A percentile compares a stretch with the other conserved stretches of the same genome.
phyloP scores from a whole-genome alignment of 1,284 basidiomycete species.

The Pyrrhoderma lamaoense region DNA sequence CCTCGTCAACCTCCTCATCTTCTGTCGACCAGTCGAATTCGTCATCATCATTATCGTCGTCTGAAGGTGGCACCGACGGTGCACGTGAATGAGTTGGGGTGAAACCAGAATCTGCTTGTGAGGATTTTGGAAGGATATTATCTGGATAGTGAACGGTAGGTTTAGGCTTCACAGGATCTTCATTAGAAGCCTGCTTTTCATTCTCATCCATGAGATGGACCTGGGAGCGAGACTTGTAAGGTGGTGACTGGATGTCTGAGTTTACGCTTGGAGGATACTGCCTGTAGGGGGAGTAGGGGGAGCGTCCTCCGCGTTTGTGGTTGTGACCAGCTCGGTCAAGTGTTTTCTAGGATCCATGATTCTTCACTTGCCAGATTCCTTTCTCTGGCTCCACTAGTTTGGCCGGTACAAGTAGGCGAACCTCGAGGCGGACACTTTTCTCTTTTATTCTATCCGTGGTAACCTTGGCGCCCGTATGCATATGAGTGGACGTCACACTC shows the following conservation, averaged over 20 bases:
- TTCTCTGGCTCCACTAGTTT: background rate
- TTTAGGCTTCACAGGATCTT: slow-evolving; percentile 19
- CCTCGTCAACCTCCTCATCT: slow-evolving; percentile 62
- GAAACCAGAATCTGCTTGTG: slow-evolving; percentile 24
- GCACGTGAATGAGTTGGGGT: slow-evolving; percentile 28
- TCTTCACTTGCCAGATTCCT: slow-evolving; percentile 3
- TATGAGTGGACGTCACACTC: too few relatives aligned
- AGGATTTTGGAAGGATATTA: slow-evolving; percentile 26
- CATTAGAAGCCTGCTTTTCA: background rate
- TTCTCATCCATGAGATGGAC: slow-evolving; percentile 2
- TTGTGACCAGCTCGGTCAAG: slow-evolving; percentile 4
- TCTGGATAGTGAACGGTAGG: slow-evolving; percentile 49
- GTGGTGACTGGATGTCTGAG: slow-evolving; percentile 11
- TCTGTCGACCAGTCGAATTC: slow-evolving; percentile 68
- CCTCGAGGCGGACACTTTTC: slow-evolving; percentile 24
- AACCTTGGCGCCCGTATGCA: too few relatives aligned
- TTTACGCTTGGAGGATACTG: slow-evolving; percentile 10
- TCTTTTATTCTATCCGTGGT: slow-evolving; percentile 8
- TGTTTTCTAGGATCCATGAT: background rate
- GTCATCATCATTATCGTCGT: slow-evolving; percentile 50
- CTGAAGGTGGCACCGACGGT: slow-evolving; percentile 45
- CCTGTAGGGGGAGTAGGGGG: slow-evolving; percentile 15
- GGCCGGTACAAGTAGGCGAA: slow-evolving; percentile 20
- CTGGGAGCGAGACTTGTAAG: slow-evolving; percentile 14
- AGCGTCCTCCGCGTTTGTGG: slow-evolving; percentile 3